A percentile compares a stretch with the other conserved stretches of the same genome.
phyloP scores from a whole-genome alignment of 164 flowering plant species.

The Macadamia integrifolia region DNA sequence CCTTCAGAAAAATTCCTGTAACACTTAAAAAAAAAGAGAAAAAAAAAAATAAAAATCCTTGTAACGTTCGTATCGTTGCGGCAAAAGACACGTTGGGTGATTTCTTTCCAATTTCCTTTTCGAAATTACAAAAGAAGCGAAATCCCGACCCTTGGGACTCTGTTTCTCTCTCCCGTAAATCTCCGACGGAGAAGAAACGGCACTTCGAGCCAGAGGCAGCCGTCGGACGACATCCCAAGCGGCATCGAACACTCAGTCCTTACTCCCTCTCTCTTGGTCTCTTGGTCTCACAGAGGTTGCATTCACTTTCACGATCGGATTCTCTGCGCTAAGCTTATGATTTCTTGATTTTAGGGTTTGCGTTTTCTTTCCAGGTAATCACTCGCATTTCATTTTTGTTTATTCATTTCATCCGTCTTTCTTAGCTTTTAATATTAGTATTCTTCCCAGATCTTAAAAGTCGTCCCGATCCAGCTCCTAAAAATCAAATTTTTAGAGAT shows the following conservation, averaged over 20 bases:
- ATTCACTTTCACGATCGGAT: neutral
- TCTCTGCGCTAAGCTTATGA: neutral
- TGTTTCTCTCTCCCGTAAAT: neutral
- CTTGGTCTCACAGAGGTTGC: neutral
- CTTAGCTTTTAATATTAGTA: neutral
- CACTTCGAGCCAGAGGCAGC: neutral
- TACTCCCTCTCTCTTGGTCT: neutral
- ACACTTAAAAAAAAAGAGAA: no score
- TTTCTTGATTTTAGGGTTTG: conserved; percentile 2
- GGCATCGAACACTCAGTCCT: neutral
- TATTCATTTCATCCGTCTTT: neutral
- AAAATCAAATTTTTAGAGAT: neutral
- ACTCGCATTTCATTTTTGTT: neutral
- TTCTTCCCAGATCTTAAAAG: conserved; percentile 9
- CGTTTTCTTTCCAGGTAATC: neutral
- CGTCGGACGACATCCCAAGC: neutral
- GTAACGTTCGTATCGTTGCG: no score
- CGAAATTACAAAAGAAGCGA: no score
- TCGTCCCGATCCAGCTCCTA: neutral
- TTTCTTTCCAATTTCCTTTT: no score
- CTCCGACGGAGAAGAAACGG: neutral
- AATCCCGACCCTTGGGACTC: no score
- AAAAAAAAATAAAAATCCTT: no score
- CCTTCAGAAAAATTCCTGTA: no score
- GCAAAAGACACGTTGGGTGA: no score